These are phyloP conservation scores for Wallacemonas rigidus DNA, from an alignment of 208 protist species.

Conservation along the genomic window DNA sequence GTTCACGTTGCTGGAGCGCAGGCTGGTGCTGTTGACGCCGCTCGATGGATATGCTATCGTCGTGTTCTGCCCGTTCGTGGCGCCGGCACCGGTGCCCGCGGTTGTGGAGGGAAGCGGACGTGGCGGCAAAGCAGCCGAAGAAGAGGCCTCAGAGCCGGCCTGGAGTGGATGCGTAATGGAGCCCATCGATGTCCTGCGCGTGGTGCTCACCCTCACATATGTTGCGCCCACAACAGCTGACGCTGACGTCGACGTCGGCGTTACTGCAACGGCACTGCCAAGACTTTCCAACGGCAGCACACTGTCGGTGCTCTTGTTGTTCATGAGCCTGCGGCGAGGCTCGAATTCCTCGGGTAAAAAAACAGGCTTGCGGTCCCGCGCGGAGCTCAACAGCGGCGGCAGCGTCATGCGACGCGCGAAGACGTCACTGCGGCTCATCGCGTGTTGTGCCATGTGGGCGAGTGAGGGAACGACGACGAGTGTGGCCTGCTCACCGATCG, in stretches of 20 bases:
- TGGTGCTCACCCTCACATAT: not conserved
- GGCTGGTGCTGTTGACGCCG: not conserved
- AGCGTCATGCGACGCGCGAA: conserved; percentile 4
- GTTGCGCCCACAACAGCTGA: not conserved
- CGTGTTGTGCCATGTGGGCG: conserved; percentile 52
- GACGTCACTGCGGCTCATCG: conserved; percentile 27
- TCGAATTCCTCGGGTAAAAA: not conserved
- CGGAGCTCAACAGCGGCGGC: conserved; percentile 9
- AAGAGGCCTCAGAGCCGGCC: conserved; percentile 1
- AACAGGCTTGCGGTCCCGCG: conserved; percentile 5
- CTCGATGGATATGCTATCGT: not conserved
- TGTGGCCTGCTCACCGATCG: conserved; percentile 16
- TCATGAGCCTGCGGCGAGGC: not conserved
- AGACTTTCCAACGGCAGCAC: not conserved
- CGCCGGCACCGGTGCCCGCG: not conserved
- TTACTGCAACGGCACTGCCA: not conserved
- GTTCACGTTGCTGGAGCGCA: not conserved
- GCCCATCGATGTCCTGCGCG: conserved; percentile 27
- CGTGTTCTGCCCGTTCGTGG: not conserved
- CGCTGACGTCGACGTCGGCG: not conserved
- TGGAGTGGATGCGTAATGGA: not conserved
- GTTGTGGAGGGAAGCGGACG: not conserved
- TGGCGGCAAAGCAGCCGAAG: not conserved
- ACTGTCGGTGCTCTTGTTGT: not conserved
- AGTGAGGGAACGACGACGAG: conserved; percentile 73